Base-by-base conservation (phyloP, 1,284 basidiomycete species). In the Cryptococcus wingfieldii region DNA sequence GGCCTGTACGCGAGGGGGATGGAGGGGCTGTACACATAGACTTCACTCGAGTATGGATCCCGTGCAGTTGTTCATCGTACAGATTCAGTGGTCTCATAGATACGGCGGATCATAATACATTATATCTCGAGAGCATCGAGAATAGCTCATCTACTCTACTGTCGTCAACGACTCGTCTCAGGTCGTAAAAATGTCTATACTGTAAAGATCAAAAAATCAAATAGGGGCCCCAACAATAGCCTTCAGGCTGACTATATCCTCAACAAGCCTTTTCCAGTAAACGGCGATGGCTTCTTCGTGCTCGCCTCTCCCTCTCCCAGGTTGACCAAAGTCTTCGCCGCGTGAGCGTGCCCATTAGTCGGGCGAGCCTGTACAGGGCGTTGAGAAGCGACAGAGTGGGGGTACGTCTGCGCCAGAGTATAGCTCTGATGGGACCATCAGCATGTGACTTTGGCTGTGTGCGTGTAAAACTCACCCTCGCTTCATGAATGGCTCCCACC, bases 181-280 rank as follows among this genome's bases (percentile, higher is more conserved):
- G 6, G 10, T 34, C 31, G 31, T 34, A 34, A 34, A 34, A 10
- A 34, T 34, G 31, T 34, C 31, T 34, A 34, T 34, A 34, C 10
- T 34, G 31, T 34, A 34, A 34, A 34, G 10, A 34, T 34, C 31
- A 34, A 34, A 34, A 5, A 5, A 34, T 6, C 7, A 8, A 34
- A 34, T 8, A 34, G 10, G 10, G 6, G 31, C 10, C 31, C 5
- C 31, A 10, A 5, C 23, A 3, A 34, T 10, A 34, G 31, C 31
- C 31, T 10, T 52, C 50, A 34, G 31, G 31, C 31, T 16, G 39
- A 49, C 46, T 61, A 68, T 16, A 66, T 55, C 49, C 60, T 62
- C 55, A 69, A 55, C 41, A 69, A 47, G 0, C 67, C 67, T 52
- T 62, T 69, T 6, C 67, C 67, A 2, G 67, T 69, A 46, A 69